phyloP scores from a whole-genome alignment of 805 yeast species.

The Cyberlindnera mycetangii region DNA sequence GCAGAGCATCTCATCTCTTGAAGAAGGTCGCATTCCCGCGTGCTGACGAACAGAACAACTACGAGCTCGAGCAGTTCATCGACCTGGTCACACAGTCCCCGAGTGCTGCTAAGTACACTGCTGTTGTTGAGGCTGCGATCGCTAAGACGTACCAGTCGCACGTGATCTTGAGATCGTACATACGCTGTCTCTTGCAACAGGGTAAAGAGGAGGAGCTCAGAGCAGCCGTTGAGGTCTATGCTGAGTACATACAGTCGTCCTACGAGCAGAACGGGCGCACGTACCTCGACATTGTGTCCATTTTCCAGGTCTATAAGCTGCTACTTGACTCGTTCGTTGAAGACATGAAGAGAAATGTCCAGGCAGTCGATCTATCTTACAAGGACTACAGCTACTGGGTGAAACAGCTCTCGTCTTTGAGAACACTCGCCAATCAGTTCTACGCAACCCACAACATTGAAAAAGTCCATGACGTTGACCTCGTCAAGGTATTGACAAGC shows the following conservation, averaged over 20 bases:
- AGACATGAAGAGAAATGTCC: not conserved
- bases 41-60: slow-evolving; percentile 36
- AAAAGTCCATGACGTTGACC: slow-evolving; percentile 5
- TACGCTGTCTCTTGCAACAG: slow-evolving; percentile 29
- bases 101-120: slow-evolving; percentile 16
- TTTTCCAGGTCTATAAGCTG: slow-evolving; percentile 15
- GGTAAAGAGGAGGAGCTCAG: slow-evolving; percentile 24
- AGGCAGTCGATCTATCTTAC: not conserved
- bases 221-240: slow-evolving; percentile 38
- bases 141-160: slow-evolving; percentile 46
- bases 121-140: slow-evolving; percentile 33
- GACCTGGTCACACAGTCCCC: slow-evolving; percentile 23
- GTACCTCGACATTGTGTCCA: slow-evolving; percentile 37
- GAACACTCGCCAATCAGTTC: slow-evolving; percentile 14
- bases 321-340: slow-evolving; percentile 10
- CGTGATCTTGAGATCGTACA: slow-evolving; percentile 34
- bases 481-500: not conserved
- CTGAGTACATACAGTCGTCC: slow-evolving; percentile 38
- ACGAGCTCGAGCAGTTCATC: slow-evolving; percentile 32
- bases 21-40: slow-evolving; percentile 39
- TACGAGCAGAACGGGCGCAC: slow-evolving; percentile 33
- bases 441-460: slow-evolving; percentile 11
- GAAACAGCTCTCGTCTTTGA: slow-evolving; percentile 7
- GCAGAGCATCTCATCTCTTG: slow-evolving; percentile 20
- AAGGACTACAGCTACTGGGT: slow-evolving; percentile 15